Evolutionary conservation across 371 early-diverging fungal genomes (phyloP).

Genomic region (Synchytrium microbalum): DNA sequence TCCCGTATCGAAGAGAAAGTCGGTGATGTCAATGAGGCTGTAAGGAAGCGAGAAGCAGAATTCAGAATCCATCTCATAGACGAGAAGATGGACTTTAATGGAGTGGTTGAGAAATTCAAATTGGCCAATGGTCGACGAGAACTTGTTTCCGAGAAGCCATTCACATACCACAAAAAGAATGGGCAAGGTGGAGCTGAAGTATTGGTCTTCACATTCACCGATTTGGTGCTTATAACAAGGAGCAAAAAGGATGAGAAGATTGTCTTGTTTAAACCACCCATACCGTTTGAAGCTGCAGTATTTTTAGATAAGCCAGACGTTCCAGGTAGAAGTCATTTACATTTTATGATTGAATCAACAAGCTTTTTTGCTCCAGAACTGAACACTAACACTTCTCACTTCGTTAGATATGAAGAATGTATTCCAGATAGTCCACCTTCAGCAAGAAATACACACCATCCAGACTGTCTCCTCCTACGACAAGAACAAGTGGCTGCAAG

Average conservation of each 20-base stretch:
- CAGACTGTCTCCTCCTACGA: constrained; percentile 27
- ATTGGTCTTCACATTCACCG: constrained; percentile 33
- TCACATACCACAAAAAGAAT: constrained; percentile 26
- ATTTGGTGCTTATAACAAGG: constrained; percentile 26
- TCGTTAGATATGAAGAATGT: constrained; percentile 22
- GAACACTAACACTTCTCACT: not conserved
- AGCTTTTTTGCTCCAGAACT: not conserved
- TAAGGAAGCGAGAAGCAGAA: constrained; percentile 26
- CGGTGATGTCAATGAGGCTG: constrained; percentile 28
- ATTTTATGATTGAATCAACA: constrained; percentile 10
- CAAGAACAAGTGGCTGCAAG: constrained; percentile 34
- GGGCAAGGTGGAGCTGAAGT: constrained; percentile 21
- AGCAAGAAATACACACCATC: constrained; percentile 31
- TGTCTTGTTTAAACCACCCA: constrained; percentile 31
- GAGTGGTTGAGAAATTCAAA: constrained; percentile 31
- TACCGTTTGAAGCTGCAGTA: constrained; percentile 32
- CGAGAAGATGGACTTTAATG: constrained; percentile 33
- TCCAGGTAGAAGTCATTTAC: constrained; percentile 13
- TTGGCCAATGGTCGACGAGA: constrained; percentile 33
- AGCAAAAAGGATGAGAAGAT: constrained; percentile 25
- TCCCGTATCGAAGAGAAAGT: constrained; percentile 26
- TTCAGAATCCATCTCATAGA: constrained; percentile 31
- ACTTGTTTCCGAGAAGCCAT: constrained; percentile 32
- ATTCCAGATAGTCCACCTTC: constrained; percentile 35
- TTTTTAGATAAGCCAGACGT: constrained; percentile 33